A percentile compares a stretch with the other conserved stretches of the same genome.
These are phyloP conservation scores for Trametes maxima DNA, from an alignment of 768 basidiomycete species.

Conservation along the genomic window DNA sequence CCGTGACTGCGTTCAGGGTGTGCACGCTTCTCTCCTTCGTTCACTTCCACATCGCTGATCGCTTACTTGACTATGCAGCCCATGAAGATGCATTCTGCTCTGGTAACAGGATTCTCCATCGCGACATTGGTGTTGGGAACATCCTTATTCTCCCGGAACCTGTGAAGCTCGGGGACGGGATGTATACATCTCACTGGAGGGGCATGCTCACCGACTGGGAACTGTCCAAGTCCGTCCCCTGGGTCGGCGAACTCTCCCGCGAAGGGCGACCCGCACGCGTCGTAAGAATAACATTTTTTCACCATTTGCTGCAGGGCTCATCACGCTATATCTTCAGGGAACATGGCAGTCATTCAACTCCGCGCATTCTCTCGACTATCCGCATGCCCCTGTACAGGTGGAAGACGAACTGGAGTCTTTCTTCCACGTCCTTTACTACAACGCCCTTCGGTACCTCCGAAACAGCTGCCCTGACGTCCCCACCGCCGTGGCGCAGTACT, in stretches of 20 bases:
- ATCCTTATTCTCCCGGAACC: slow-evolving; percentile 2
- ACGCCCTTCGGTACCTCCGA: slow-evolving; percentile 1
- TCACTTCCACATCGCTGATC: neutral
- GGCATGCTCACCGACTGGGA: slow-evolving; percentile 13
- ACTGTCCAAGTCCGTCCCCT: neutral
- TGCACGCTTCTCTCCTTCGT: neutral
- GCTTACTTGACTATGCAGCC: neutral
- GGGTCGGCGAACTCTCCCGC: neutral
- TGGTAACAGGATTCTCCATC: neutral
- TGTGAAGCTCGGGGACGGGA: neutral
- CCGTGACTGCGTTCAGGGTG: slow-evolving; percentile 3
- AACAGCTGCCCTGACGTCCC: neutral
- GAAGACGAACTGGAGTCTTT: slow-evolving; percentile 28
- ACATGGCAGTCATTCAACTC: slow-evolving; percentile 26
- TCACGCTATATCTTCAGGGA: slow-evolving; percentile 11
- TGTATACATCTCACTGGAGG: neutral
- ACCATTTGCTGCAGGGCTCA: too few relatives aligned
- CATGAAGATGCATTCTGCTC: neutral
- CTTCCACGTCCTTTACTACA: slow-evolving; percentile 15
- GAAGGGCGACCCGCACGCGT: neutral
- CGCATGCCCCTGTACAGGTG: slow-evolving; percentile 2
- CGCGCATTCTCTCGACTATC: slow-evolving; percentile 11
- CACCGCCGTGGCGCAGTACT: slow-evolving; percentile 1
- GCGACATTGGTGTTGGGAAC: slow-evolving; percentile 14
- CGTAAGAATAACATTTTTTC: neutral